Evolutionary conservation across 2,329 filamentous ascomycete genomes (phyloP), one percentile per base, ranked within the genome.

Genomic region (Aspergillus ruber): DNA sequence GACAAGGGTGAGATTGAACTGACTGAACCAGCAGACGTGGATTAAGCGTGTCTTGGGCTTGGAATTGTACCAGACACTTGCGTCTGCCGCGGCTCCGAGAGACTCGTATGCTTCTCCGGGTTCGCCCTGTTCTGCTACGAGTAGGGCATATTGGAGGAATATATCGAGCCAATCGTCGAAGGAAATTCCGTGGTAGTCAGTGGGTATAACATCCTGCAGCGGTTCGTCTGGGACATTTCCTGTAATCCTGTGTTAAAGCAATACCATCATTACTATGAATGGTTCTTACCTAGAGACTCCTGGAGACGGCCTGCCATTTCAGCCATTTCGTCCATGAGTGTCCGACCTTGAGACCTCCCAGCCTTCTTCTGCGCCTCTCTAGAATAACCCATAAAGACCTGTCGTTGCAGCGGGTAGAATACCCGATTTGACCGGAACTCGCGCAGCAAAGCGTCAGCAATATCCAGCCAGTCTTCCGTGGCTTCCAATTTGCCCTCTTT

Each of bases 141-240:
- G 76, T 42, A 96, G 76, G 3, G 90, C 86, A 63, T 94, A 94
- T 60, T 93, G 87, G 32, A 94, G 78, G 63, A 98, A 95, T 1
- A 95, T 77, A 56, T 94, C 87, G 3, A 96, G 78, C 93, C 93
- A 98, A 42, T 83, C 79, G 49, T 84, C 76, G 61, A 97, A 95
- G 0, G 83, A 74, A 42, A 97, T 87, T 6, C 86, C 86, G 55
- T 88, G 84, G 61, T 89, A 90, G 50, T 78, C 74, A 42, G 67
- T 67, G 2, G 79, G 79, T 33, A 76, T 64, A 13, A 59, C 62
- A 10, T 60, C 59, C 18, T 60, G 57, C 4, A 61, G 45, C 17
- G 55, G 52, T 35, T 64, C 64, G 5, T 64, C 60, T 10, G 54
- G 6, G 8, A 55, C 44, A 13, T 48, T 55, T 9, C 59, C 61